Base-by-base conservation (phyloP, 345 rosid genomes). In the Gossypium longicalyx region DNA sequence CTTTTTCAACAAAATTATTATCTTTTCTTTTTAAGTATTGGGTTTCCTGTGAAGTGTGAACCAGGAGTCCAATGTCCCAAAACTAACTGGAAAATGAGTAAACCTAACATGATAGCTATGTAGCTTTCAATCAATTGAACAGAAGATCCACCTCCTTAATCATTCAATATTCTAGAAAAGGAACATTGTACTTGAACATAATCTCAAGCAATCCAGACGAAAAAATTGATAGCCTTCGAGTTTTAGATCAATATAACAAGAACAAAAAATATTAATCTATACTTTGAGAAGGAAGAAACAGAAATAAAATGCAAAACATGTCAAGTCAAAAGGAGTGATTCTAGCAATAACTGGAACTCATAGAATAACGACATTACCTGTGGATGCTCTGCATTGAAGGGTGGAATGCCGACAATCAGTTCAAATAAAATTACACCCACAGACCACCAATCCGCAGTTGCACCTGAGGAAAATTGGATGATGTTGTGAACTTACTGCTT, bases 371-470 rank as follows among this genome's bases (percentile, higher is more conserved):
- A 58, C 57, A 43, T 67, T 74, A 89, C 97, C 90, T 88, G 93
- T 23, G 97, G 97, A 83, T 89, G 91, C 82, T 96, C 99, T 1
- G 99, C 99, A 82, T 91, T 96, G 77, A 96, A 96, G 57, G 99
- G 99, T 67, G 99, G 99, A 81, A 93, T 93, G 74, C 99, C 99
- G 71, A 96, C 97, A 76, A 96, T 88, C 82, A 93, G 74, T 74
- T 96, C 99, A 82, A 91, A 96, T 67, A 93, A 83, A 85, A 96
- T 86, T 84, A 96, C 84, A 52, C 98, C 99, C 73, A 96, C 98
- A 65, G 99, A 96, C 99, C 99, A 96, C 99, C 99, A 96, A 89
- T 96, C 99, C 6, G 99, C 99, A 72, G 95, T 89, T 82, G 91
- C 87, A 79, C 93, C 99, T 96, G 93, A 79, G 48, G 44, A 80